These are phyloP conservation scores for Boletus reticulatus DNA, from an alignment of 768 basidiomycete species.

Conservation along the genomic window DNA sequence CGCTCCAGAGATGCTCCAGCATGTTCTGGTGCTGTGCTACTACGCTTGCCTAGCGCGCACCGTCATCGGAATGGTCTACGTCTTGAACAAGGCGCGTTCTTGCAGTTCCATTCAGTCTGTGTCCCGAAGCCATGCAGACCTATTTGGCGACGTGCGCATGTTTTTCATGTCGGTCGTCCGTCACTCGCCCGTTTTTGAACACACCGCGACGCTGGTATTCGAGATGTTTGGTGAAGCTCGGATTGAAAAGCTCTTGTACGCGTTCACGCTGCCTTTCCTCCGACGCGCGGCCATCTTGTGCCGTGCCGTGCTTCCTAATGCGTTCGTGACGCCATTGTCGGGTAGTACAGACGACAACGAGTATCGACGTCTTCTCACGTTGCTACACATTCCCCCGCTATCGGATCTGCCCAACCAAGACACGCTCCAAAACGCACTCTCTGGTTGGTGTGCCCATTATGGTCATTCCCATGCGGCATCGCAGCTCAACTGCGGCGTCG, in stretches of 20 bases:
- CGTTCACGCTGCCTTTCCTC: slow-evolving; percentile 89
- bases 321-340: slow-evolving; percentile 49
- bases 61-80: slow-evolving; percentile 81
- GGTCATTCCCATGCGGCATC: slow-evolving; percentile 77
- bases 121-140: slow-evolving; percentile 55
- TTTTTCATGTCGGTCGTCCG: slow-evolving; percentile 91
- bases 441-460: slow-evolving; percentile 89
- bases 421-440: slow-evolving; percentile 83
- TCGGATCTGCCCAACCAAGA: slow-evolving; percentile 80
- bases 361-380: slow-evolving; percentile 70
- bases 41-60: slow-evolving; percentile 87
- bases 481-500: slow-evolving; percentile 75
- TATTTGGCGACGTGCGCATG: slow-evolving; percentile 85
- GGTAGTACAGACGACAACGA: slow-evolving; percentile 53
- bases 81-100: slow-evolving; percentile 70
- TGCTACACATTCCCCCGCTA: slow-evolving; percentile 78
- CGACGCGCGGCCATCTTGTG: slow-evolving; percentile 84
- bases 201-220: slow-evolving; percentile 76
- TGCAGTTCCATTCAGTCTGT: slow-evolving; percentile 44
- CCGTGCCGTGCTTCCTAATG: slow-evolving; percentile 65
- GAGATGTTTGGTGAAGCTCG: slow-evolving; percentile 79
- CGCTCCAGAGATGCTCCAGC: slow-evolving; percentile 83
- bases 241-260: slow-evolving; percentile 83
- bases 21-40: slow-evolving; percentile 86
- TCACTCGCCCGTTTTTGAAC: slow-evolving; percentile 85